Base-by-base conservation (phyloP, 78 protist genomes). In the Dictyostelium capitatum region DNA sequence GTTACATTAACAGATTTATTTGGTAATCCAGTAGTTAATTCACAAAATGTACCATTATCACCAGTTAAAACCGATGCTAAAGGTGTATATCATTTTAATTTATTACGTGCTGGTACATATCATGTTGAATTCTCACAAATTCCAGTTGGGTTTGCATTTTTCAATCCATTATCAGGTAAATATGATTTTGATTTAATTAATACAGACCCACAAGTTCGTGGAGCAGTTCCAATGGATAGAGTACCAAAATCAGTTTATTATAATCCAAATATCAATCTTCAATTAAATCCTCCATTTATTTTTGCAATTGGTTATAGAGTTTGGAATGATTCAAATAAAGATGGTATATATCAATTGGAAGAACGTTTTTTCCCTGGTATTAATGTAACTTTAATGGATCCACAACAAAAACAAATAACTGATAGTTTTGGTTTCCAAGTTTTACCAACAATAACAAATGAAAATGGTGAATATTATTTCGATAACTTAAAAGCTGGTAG, bases 191-290 rank as follows among this genome's bases (percentile, higher is more conserved):
- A n/a, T 28, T 65, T 81, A 2, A n/a, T 30, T 5, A 46, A 23
- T 8, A 15, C 28, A 12, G 10, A 54, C 17, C 23, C 64, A n/a
- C n/a, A 50, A 32, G 70, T 81, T 28, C 77, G 89, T 48, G 62
- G 57, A n/a, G 51, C 89, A 17, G 8, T 37, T 5, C 53, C 64
- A 41, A 0, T 28, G 0, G 89, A 81, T 65, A 65, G 9, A 37
- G 89, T 70, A 32, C 89, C 89, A 12, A 17, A 11, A 14, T 50
- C 89, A 46, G 12, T 53, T 2, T 81, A 43, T 30, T 81, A 59
- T 48, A 46, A 81, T 70, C 89, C 79, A 81, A 50, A 57, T 46
- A n/a, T 81, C 14, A 70, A 81, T 50, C 79, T 43, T 32, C 75
- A 81, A 30, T 48, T 81, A 12, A 23, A 28, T 62, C 64, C 79